Conservation (phyloP, 2,329 filamentous ascomycete species). For the Ascocoryne sarcoides region DNA sequence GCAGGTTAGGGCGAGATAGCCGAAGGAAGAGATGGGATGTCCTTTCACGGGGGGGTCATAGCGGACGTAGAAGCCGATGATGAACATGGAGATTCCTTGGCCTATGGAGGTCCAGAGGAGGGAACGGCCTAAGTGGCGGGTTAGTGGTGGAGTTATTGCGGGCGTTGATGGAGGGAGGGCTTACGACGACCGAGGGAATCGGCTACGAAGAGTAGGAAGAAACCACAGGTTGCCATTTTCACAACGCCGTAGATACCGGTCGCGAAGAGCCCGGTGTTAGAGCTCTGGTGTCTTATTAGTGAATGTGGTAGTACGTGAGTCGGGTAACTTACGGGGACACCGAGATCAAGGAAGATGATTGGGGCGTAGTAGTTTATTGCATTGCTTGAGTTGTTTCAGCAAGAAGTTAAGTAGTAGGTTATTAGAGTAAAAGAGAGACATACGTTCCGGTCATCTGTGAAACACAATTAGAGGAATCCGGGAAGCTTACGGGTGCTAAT, state of each 20-base stretch:
- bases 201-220: slow-evolving; percentile 58
- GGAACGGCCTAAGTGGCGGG: slow-evolving; percentile 24
- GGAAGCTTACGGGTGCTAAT: neutral
- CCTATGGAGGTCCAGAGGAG: slow-evolving; percentile 57
- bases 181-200: slow-evolving; percentile 58
- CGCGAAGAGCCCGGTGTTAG: slow-evolving; percentile 54
- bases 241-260: slow-evolving; percentile 67
- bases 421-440: slow-evolving; percentile 1
- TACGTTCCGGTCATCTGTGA: slow-evolving; percentile 49
- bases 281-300: slow-evolving; percentile 28
- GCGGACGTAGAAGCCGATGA: slow-evolving; percentile 63
- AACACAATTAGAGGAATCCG: neutral
- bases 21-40: slow-evolving; percentile 50
- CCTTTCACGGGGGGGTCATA: slow-evolving; percentile 48
- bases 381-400: slow-evolving; percentile 31
- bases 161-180: slow-evolving; percentile 14
- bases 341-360: slow-evolving; percentile 58
- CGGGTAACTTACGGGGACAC: slow-evolving; percentile 38
- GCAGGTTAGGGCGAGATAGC: slow-evolving; percentile 61
- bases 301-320: neutral
- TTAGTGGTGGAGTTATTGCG: neutral
- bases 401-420: neutral
- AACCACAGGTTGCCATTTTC: slow-evolving; percentile 54
- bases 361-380: slow-evolving; percentile 48
- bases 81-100: slow-evolving; percentile 55